Evolutionary conservation across 768 basidiomycete genomes (phyloP).

Genomic region (Chalciporus pseudorubinellus): DNA sequence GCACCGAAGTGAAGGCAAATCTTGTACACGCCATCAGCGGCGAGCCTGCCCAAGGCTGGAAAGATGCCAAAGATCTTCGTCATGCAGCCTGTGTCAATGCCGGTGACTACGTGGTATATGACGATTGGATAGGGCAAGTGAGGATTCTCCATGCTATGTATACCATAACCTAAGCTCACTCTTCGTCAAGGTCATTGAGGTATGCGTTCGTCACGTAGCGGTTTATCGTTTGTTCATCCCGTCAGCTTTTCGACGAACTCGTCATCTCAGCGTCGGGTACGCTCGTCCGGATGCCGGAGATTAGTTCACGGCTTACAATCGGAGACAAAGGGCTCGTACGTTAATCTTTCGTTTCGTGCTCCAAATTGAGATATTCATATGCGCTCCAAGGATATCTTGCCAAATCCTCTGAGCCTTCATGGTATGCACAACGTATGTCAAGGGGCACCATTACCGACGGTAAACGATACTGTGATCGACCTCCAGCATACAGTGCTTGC

Average conservation of each 20-base stretch:
- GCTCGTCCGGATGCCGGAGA: conserved; percentile 72
- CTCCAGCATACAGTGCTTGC: conserved; percentile 78
- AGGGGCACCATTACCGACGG: conserved; percentile 41
- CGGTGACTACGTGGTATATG: conserved; percentile 77
- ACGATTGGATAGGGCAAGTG: conserved; percentile 91
- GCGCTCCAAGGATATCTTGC: conserved; percentile 59
- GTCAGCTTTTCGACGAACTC: conserved; percentile 80
- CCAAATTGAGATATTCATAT: conserved; percentile 2
- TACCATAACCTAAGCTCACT: conserved; percentile 9
- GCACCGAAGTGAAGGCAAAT: conserved; percentile 58
- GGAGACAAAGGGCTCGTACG: conserved; percentile 76
- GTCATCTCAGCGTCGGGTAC: conserved; percentile 66
- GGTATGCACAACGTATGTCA: conserved; percentile 46
- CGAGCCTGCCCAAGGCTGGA: conserved; percentile 61
- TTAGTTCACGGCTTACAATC: conserved; percentile 70
- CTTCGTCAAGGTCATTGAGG: conserved; percentile 66
- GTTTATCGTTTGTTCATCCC: conserved; percentile 12
- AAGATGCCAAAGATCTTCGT: conserved; percentile 54
- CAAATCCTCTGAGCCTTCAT: conserved; percentile 47
- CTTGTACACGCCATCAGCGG: conserved; percentile 74
- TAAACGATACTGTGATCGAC: conserved; percentile 62
- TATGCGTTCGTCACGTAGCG: conserved; percentile 32
- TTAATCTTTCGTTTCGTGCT: conserved; percentile 6
- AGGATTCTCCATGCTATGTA: conserved; percentile 22
- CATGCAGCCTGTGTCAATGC: conserved; percentile 61